Evolutionary conservation across 768 basidiomycete genomes (phyloP).

Genomic region (Aureoboletus auriporus): DNA sequence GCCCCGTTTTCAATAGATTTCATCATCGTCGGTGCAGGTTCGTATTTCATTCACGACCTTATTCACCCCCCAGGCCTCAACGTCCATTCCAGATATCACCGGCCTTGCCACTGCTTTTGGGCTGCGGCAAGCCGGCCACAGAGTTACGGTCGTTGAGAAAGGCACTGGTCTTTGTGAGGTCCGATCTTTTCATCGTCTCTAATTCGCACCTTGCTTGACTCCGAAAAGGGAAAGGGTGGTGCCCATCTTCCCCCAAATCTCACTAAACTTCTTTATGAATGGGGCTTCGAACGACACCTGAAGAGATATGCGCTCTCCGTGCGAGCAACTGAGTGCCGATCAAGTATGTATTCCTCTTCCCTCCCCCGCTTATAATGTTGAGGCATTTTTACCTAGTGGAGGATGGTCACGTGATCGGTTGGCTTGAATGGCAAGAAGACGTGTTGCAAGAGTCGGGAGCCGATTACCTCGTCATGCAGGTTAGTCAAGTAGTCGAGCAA

Average conservation of each 20-base stretch:
- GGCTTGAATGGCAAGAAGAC: constrained; percentile 45
- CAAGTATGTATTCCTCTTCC: constrained; percentile 10
- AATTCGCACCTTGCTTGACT: background rate
- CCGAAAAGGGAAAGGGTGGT: constrained; percentile 34
- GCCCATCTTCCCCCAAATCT: constrained; percentile 56
- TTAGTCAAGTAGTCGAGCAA: constrained; percentile 17
- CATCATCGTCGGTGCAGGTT: constrained; percentile 30
- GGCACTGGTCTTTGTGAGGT: constrained; percentile 41
- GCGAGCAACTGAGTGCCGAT: constrained; percentile 23
- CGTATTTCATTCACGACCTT: background rate
- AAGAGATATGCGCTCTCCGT: constrained; percentile 28
- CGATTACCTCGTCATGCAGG: constrained; percentile 51
- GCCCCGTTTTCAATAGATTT: constrained; percentile 28
- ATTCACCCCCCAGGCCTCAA: too few relatives aligned
- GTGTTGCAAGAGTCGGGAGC: constrained; percentile 50
- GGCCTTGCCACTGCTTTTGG: constrained; percentile 58
- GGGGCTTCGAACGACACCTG: constrained; percentile 50
- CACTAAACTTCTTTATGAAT: constrained; percentile 51
- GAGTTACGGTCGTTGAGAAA: constrained; percentile 54
- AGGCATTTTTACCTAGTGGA: constrained; percentile 9
- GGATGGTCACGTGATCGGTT: constrained; percentile 42
- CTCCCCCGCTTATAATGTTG: background rate
- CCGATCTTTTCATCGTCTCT: background rate
- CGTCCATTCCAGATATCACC: constrained; percentile 33
- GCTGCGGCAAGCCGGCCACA: constrained; percentile 56